Evolutionary conservation across 2,329 filamentous ascomycete genomes (phyloP), one percentile per base, ranked within the genome.

Genomic region (Escovopsis sp.): DNA sequence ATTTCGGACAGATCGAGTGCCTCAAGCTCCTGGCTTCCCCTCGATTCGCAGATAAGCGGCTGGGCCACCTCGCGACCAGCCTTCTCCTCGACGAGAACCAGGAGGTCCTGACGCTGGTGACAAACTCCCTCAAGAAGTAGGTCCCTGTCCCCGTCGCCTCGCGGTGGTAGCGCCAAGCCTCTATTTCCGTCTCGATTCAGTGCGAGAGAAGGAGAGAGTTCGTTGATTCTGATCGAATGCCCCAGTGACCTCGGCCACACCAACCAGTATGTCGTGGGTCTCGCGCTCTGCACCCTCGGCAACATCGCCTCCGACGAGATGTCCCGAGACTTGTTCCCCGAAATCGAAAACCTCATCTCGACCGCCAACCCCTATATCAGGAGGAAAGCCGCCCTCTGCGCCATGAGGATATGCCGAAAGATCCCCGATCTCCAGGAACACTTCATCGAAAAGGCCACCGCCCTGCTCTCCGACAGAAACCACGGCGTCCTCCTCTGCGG

Each of bases 1-100:
- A 98, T 61, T 98, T 98, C 56, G 90, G 90, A 35, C 90, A 98
- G 68, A 98, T 98, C 55, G 90, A 98, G 74, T 98, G 90, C 60
- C 71, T 98, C 52, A 98, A 98, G 63, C 74, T 98, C 34, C 73
- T 98, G 39, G 90, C 90, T 39, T 98, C 90, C 28, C 87, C 92
- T 45, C 84, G 88, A 39, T 98, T 98, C 54, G 90, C 90, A 46
- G 90, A 98, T 68, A 98, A 98, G 65, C 79, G 90, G 33, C 63
- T 98, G 48, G 90, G 90, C 28, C 94, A 98, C 54, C 65, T 98
- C 45, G 90, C 90, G 17, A 98, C 90, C 14, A 98, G 94, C 76
- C 62, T 98, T 54, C 62, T 98, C 45, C 66, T 98, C 42, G 90
- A 98, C 56, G 90, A 98, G 67, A 98, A 98, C 50, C 90, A 98